A percentile compares a stretch with the other conserved stretches of the same genome.
These are phyloP conservation scores for Aphanocladium album DNA, from an alignment of 2,329 filamentous ascomycete genomes.

Conservation along the genomic window DNA sequence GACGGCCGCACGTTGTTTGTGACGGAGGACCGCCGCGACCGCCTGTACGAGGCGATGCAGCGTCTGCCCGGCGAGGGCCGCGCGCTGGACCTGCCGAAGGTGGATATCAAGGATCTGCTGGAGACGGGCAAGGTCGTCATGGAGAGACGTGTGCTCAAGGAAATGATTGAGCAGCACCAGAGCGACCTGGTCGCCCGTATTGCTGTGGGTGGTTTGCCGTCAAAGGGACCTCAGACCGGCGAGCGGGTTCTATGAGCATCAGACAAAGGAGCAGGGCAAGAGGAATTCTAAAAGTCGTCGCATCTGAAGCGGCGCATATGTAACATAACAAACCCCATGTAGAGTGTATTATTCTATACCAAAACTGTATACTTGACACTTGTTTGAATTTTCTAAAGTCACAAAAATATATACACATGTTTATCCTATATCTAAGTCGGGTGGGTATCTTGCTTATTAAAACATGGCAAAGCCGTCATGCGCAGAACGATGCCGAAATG, in stretches of 20 bases:
- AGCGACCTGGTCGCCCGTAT: constrained; percentile 55
- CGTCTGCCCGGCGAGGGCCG: constrained; percentile 61
- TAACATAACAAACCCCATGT: constrained; percentile 7
- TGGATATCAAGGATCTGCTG: constrained; percentile 93
- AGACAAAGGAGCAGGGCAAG: not conserved
- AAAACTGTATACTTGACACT: not conserved
- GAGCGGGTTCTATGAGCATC: constrained; percentile 31
- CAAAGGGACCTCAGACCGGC: constrained; percentile 30
- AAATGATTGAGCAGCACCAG: constrained; percentile 68
- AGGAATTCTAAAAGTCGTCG: not conserved
- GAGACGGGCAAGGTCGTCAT: constrained; percentile 81
- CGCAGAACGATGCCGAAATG: not conserved
- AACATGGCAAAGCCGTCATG: not conserved
- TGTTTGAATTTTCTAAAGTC: not conserved
- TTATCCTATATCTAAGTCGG: not conserved
- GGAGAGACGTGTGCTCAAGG: constrained; percentile 73
- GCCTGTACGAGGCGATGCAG: constrained; percentile 63
- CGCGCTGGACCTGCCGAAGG: constrained; percentile 65
- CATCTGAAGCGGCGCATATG: not conserved
- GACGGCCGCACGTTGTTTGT: constrained; percentile 72
- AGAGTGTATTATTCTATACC: constrained; percentile 12
- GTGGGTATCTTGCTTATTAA: not conserved
- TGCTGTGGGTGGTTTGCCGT: constrained; percentile 36
- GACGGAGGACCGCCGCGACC: constrained; percentile 54
- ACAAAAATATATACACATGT: not conserved